Base-by-base conservation (phyloP, 1,139 yeast species). In the Saccharomyces hybrid region DNA sequence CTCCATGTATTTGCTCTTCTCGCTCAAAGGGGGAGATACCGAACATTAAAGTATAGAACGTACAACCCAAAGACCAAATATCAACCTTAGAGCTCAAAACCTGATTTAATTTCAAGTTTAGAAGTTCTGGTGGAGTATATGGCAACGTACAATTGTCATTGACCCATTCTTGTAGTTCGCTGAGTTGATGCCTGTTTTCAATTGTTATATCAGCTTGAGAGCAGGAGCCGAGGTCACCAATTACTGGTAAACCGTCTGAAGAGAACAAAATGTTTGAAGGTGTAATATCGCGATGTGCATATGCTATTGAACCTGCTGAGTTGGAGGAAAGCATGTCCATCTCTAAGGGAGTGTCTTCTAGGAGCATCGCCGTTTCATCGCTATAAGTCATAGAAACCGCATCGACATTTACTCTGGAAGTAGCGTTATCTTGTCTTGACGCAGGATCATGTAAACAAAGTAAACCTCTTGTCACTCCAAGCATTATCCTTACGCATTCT, bases 61-160 rank as follows among this genome's bases (percentile, higher is more conserved):
- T 75, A 65, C 97, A 89, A 0, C 98, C 98, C 34, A 90, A 70
- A 5, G 95, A 85, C 98, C 98, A 91, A 20, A 91, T 81, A 66
- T 91, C 98, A 4, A 87, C 84, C 54, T 80, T 78, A 65, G 87
- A 96, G 56, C 84, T 83, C 49, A 91, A 76, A 4, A 71, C 70
- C 13, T 80, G 69, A 50, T 84, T 84, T 0, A 88, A 80, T 51
- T 81, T 82, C 51, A 89, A 87, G 62, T 88, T 95, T 56, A 90
- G 74, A 49, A 91, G 74, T 65, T 91, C 98, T 0, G 98, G 98
- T 0, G 97, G 96, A 44, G 96, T 73, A 68, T 86, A 91, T 0
- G 95, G 93, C 56, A 88, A 73, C 1, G 96, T 87, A 65, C 96
- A 88, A 67, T 88, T 90, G 64, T 87, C 95, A 57, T 84, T 88